These are phyloP conservation scores for Cladophialophora immunda DNA, from an alignment of 2,329 filamentous ascomycete species.

Conservation along the genomic window DNA sequence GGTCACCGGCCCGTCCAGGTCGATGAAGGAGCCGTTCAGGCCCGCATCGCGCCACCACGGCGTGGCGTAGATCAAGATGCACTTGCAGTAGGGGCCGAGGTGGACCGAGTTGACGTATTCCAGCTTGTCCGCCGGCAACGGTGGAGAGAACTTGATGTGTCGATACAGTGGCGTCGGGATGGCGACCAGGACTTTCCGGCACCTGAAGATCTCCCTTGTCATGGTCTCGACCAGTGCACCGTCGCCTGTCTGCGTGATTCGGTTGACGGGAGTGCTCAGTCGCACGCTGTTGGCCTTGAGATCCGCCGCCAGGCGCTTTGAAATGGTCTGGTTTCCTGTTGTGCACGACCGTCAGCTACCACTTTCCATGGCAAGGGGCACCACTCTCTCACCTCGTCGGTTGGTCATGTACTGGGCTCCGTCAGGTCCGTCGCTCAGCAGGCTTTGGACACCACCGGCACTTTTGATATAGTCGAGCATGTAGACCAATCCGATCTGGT, in stretches of 20 bases:
- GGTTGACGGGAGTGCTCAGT: constrained; percentile 42
- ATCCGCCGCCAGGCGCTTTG: constrained; percentile 47
- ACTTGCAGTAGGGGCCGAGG: constrained; percentile 62
- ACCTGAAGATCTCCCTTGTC: constrained; percentile 42
- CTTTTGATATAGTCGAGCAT: constrained; percentile 64
- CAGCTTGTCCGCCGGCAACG: constrained; percentile 53
- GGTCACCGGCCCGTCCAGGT: constrained; percentile 55
- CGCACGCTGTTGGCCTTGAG: constrained; percentile 45
- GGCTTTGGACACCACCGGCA: constrained; percentile 60
- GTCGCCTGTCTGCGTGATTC: constrained; percentile 42
- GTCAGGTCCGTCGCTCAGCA: constrained; percentile 58
- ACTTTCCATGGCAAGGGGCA: constrained; percentile 42
- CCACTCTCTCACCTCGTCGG: constrained; percentile 51
- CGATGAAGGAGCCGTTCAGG: constrained; percentile 54
- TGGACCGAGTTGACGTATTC: constrained; percentile 46
- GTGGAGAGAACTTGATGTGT: constrained; percentile 58
- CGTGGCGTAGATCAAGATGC: constrained; percentile 53
- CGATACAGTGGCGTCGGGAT: constrained; percentile 57
- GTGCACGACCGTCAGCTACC: constrained; percentile 37
- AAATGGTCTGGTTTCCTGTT: constrained; percentile 41
- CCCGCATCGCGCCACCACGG: constrained; percentile 54
- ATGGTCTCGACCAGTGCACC: constrained; percentile 41
- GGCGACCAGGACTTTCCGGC: constrained; percentile 58
- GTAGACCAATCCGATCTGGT: constrained; percentile 42
- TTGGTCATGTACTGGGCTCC: constrained; percentile 63